A percentile compares a stretch with the other conserved stretches of the same genome.
Conservation (phyloP, 441 rosid species). For the Iberis amara region DNA sequence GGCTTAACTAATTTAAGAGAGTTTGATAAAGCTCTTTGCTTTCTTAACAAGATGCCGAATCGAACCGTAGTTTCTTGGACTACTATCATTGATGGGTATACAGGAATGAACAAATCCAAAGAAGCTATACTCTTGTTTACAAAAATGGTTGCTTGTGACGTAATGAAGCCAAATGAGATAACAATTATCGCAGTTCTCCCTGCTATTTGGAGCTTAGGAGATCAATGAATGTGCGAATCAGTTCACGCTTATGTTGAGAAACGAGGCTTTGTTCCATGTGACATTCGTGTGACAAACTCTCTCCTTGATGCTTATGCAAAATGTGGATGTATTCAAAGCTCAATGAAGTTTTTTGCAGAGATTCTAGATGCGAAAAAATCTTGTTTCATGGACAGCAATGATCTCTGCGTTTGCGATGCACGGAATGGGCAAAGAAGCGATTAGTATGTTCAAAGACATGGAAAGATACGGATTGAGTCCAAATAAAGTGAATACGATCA, state of each 20-base stretch:
- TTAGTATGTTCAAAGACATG: conserved; percentile 48
- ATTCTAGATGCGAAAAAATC: conserved; percentile 40
- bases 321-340: conserved; percentile 62
- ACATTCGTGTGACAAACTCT: conserved; percentile 61
- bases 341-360: conserved; percentile 49
- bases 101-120: conserved; percentile 37
- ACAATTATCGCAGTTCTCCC: conserved; percentile 66
- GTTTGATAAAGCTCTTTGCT: conserved; percentile 42
- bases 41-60: conserved; percentile 64
- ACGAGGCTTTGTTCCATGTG: conserved; percentile 47
- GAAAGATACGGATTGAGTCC: conserved; percentile 52
- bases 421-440: conserved; percentile 74
- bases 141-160: conserved; percentile 54
- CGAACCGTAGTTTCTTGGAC: conserved; percentile 77
- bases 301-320: conserved; percentile 66
- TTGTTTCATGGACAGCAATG: conserved; percentile 81
- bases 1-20: conserved; percentile 60
- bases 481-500: conserved; percentile 60
- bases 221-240: conserved; percentile 43
- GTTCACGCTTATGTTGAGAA: conserved; percentile 62
- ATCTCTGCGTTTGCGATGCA: conserved; percentile 75
- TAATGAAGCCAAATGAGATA: conserved; percentile 50
- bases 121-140: conserved; percentile 63
- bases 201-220: conserved; percentile 50
- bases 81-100: conserved; percentile 68